These are phyloP conservation scores for Lentinula lateritia DNA, from an alignment of 768 basidiomycete genomes.

Conservation along the genomic window DNA sequence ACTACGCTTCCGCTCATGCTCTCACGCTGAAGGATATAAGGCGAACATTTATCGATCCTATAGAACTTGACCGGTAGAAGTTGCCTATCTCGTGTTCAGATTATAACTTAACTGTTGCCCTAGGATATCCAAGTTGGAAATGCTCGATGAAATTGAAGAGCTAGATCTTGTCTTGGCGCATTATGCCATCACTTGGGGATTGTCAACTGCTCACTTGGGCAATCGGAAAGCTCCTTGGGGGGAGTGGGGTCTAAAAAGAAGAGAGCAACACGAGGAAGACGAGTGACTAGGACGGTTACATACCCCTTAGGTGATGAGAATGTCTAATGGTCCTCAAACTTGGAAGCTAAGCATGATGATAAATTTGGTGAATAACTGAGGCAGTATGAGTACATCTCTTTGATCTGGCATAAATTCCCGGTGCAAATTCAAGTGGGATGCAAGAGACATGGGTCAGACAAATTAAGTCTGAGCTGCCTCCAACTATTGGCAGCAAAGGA, in stretches of 20 bases:
- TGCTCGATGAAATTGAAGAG: conserved; percentile 94
- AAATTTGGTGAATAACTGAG: too few species aligned
- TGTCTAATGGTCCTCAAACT: too few species aligned
- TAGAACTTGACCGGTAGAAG: conserved; percentile 57
- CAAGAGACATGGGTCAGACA: too few species aligned
- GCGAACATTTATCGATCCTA: conserved; percentile 33
- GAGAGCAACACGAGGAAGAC: background rate
- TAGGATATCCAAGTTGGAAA: conserved; percentile 77
- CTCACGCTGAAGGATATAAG: conserved; percentile 70
- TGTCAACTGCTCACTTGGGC: conserved; percentile 15
- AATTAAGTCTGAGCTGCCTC: too few species aligned
- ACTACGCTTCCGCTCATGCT: conserved; percentile 51
- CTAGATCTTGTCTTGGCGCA: conserved; percentile 85
- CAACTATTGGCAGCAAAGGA: too few species aligned
- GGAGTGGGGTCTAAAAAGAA: conserved; percentile 28
- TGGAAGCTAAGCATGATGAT: too few species aligned
- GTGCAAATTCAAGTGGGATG: too few species aligned
- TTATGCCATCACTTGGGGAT: conserved; percentile 83
- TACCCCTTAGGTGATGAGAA: too few species aligned
- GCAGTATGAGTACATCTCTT: too few species aligned
- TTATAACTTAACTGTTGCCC: background rate
- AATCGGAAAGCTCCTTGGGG: conserved; percentile 19
- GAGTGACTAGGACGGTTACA: background rate
- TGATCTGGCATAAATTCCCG: too few species aligned
- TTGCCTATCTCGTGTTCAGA: background rate